Percentiles rank a stretch among this genome's conserved stretches.
Evolutionary conservation across 2,329 filamentous ascomycete species (phyloP).

Genomic region (Cytospora schulzeri): DNA sequence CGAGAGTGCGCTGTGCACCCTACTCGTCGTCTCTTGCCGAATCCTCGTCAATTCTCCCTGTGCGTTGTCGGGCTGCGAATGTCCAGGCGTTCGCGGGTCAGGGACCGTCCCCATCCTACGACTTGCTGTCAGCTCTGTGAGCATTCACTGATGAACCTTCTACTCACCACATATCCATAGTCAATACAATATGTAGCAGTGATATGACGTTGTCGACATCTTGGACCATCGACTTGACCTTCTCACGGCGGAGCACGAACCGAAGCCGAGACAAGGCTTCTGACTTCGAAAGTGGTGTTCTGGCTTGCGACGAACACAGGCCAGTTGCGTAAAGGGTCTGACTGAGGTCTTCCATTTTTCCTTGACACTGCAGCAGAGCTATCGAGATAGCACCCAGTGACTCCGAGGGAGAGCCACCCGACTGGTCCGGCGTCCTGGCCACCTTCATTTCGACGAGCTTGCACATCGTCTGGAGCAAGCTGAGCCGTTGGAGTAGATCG

Average conservation of each 20-base stretch:
- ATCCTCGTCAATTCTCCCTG: accelerated
- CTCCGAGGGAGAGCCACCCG: no score
- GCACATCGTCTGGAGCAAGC: neutral
- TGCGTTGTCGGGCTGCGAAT: neutral
- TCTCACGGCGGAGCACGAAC: neutral
- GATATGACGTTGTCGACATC: neutral
- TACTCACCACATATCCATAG: neutral
- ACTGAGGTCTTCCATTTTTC: neutral
- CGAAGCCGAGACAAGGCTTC: neutral
- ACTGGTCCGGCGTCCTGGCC: neutral
- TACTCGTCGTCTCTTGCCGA: accelerated
- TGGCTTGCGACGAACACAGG: neutral
- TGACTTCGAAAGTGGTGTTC: neutral
- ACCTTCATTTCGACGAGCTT: neutral
- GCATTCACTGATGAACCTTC: no score
- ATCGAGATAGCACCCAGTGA: neutral
- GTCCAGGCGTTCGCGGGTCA: neutral
- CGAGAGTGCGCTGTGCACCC: neutral
- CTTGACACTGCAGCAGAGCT: neutral
- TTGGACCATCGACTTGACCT: neutral
- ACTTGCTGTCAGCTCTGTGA: neutral
- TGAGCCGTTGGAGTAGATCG: neutral
- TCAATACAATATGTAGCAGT: neutral
- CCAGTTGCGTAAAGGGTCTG: neutral
- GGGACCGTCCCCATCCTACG: neutral